Base-by-base conservation (phyloP, 257 asterid genomes). In the Gardenia jasminoides region DNA sequence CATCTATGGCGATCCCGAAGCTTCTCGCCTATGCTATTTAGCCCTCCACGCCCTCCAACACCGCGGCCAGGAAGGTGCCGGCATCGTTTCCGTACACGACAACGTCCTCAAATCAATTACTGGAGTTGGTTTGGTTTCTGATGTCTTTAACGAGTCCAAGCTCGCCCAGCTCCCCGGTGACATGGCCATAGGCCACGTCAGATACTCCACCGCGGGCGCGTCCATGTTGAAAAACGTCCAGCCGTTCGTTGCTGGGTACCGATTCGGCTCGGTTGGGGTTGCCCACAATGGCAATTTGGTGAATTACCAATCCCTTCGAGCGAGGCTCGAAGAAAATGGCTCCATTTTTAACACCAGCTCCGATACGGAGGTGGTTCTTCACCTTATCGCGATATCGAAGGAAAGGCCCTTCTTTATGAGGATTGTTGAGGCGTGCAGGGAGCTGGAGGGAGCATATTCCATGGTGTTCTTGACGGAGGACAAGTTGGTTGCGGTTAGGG, bases 271-370 rank as follows among this genome's bases (percentile, higher is more conserved):
- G 0, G 89, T 93, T 36, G 99, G 97, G 9, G 99, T 96, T 24
- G 99, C 99, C 28, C 99, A 93, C 87, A 96, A 96, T 22, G 99
- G 99, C 2, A 96, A 96, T 83, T 75, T 96, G 85, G 99, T 96
- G 20, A 93, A 96, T 86, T 93, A 96, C 80, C 94, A 90, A 69
- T 61, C 88, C 6, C 83, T 96, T 19, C 83, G 99, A 2, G 93
- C 91, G 2, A 90, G 87, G 83, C 91, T 96, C 1, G 99, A 96
- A 48, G 99, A 96, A 6, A 85, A 80, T 62, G 97, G 98, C 10
- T 96, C 98, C 0, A 96, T 96, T 79, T 93, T 96, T 76, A 93
- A 96, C 78, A 93, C 99, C 2, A 91, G 88, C 44, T 90, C 94
- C 0, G 98, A 94, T 83, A 94, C 98, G 0, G 98, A 94, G 84